Evolutionary conservation across 1,284 basidiomycete species (phyloP).

Genomic region (Phlebopus sp.): DNA sequence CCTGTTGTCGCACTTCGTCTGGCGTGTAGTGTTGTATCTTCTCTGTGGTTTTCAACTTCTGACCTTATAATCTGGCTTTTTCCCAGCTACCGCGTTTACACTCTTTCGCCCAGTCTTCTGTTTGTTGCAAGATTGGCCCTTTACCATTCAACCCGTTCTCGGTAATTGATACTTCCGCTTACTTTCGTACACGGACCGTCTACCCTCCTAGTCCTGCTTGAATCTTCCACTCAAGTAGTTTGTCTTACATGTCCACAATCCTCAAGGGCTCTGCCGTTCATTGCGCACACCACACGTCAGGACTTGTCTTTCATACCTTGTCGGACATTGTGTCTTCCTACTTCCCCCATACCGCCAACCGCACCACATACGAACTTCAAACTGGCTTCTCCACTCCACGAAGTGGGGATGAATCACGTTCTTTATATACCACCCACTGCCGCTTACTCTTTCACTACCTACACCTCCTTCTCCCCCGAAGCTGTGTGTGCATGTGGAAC

Average conservation of each 20-base stretch:
- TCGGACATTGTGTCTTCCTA: slow-evolving; percentile 20
- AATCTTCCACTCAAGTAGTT: slow-evolving; percentile 19
- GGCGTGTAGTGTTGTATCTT: slow-evolving; percentile 29
- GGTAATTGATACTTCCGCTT: slow-evolving; percentile 29
- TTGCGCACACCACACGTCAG: slow-evolving; percentile 21
- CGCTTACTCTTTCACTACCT: background rate
- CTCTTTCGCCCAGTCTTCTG: slow-evolving; percentile 16
- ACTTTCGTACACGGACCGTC: slow-evolving; percentile 24
- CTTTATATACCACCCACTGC: slow-evolving; percentile 13
- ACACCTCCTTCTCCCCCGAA: slow-evolving; percentile 8
- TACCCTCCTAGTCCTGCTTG: slow-evolving; percentile 12
- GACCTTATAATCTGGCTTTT: slow-evolving; percentile 24
- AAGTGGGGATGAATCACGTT: slow-evolving; percentile 16
- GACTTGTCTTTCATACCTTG: slow-evolving; percentile 18
- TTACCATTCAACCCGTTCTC: slow-evolving; percentile 25
- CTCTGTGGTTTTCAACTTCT: slow-evolving; percentile 31
- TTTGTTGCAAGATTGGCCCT: slow-evolving; percentile 24
- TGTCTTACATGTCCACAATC: slow-evolving; percentile 13
- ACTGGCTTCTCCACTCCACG: background rate
- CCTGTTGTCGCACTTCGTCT: slow-evolving; percentile 29
- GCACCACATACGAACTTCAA: slow-evolving; percentile 13
- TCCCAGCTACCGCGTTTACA: slow-evolving; percentile 25
- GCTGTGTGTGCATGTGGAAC: slow-evolving; percentile 24
- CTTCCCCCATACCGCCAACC: slow-evolving; percentile 13
- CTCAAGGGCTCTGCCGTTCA: slow-evolving; percentile 22